Base-by-base conservation (phyloP, 2,329 filamentous ascomycete species). In the Fusarium succisae region DNA sequence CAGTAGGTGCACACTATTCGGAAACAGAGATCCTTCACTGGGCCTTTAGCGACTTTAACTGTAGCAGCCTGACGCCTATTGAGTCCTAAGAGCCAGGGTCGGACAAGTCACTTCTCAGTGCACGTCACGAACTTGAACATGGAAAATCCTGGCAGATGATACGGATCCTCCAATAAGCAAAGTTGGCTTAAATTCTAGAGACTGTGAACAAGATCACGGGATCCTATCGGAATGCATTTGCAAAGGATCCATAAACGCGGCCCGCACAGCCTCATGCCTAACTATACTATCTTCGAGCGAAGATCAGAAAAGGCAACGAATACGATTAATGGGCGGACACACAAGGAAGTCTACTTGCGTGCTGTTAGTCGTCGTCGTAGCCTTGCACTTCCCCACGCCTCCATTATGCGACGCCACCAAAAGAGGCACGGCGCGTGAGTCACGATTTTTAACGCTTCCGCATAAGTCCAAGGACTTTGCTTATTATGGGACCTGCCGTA, bases 171-270 rank as follows among this genome's bases (percentile, higher is more conserved):
- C 71, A 68, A 63, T 63, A 63, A 63, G 65, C 73, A 63, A 58
- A 73, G 69, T 73, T 59, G 62, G 53, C 53, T 61, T 58, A 45
- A 24, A 58, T 38, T 26, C 18, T 53, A 41, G 32, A 63, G 54
- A 77, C 59, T 69, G 77, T 78, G 75, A 73, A 77, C 30, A 56
- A 74, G 32, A 69, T 78, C 77, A 78, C 72, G 69, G 63, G 69
- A 66, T 67, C 60, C 44, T 54, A 54, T 54, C 17, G 24, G 58
- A 47, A 61, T 60, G 56, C 66, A 53, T 70, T 54, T 63, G 37
- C 28, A 47, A 59, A 48, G 63, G 41, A 57, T 32, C 45, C 51
- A 65, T 50, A 53, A 41, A 53, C 43, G 62, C 54, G 51, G 32
- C 51, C 64, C 59, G 60, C 66, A 78, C 66, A 70, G 73, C 69